phyloP scores from a whole-genome alignment of 768 basidiomycete species.

The Mrakia frigida region DNA sequence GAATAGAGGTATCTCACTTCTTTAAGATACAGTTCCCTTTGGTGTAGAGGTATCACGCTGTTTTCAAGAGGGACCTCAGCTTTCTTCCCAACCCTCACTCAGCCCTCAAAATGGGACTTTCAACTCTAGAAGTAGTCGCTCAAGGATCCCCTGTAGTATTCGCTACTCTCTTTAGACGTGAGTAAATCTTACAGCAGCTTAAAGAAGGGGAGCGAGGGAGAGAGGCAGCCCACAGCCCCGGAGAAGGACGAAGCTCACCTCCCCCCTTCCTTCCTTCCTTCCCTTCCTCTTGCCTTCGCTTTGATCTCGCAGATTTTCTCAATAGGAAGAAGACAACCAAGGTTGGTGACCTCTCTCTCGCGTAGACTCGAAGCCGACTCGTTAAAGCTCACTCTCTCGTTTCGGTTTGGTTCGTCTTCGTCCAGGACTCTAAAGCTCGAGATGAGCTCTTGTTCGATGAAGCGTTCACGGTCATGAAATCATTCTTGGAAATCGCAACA shows the following conservation, averaged over 20 bases:
- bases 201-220: too few species aligned
- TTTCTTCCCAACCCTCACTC: background rate
- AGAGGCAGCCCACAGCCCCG: background rate
- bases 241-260: background rate
- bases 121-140: conserved; percentile 17
- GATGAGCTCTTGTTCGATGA: conserved; percentile 32
- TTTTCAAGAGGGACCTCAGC: background rate
- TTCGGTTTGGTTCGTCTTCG: background rate
- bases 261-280: background rate
- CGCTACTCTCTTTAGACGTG: conserved; percentile 29
- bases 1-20: too few species aligned
- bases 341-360: background rate
- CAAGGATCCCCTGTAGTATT: conserved; percentile 27
- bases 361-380: background rate
- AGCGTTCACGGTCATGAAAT: conserved; percentile 36
- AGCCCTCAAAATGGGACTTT: conserved; percentile 19
- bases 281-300: background rate
- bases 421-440: conserved; percentile 32
- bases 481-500: conserved; percentile 68
- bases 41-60: too few species aligned
- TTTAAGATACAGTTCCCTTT: too few species aligned
- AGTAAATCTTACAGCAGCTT: too few species aligned
- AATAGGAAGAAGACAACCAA: conserved; percentile 25
- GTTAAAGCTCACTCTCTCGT: background rate
- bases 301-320: conserved; percentile 23